These are phyloP conservation scores for Neonectria faginata DNA, from an alignment of 2,329 filamentous ascomycete species.

Conservation along the genomic window DNA sequence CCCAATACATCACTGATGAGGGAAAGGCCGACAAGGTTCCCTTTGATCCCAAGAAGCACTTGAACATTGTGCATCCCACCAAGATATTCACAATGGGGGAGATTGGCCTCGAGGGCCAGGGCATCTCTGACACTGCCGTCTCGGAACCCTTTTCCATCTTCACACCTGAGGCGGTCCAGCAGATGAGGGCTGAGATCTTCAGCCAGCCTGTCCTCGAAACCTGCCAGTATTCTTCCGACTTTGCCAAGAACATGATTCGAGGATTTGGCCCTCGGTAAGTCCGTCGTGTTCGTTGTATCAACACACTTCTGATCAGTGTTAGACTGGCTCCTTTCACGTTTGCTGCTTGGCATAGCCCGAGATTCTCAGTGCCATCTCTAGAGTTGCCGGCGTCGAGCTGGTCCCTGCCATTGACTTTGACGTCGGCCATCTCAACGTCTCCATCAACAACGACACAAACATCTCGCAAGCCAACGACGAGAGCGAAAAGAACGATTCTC, in stretches of 20 bases:
- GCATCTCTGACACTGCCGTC: slow-evolving; percentile 71
- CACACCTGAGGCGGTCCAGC: slow-evolving; percentile 68
- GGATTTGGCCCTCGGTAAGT: slow-evolving; percentile 60
- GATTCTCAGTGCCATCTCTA: slow-evolving; percentile 60
- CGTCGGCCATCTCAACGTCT: slow-evolving; percentile 64
- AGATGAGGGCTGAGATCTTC: slow-evolving; percentile 72
- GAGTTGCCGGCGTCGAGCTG: slow-evolving; percentile 66
- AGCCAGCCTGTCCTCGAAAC: slow-evolving; percentile 67
- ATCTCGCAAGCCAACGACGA: neutral
- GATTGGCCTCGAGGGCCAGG: slow-evolving; percentile 66
- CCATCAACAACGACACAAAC: slow-evolving; percentile 61
- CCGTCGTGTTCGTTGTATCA: neutral
- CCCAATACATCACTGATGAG: neutral
- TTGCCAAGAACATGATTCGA: slow-evolving; percentile 67
- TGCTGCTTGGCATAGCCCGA: slow-evolving; percentile 59
- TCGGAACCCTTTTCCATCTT: slow-evolving; percentile 75
- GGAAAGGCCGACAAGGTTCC: neutral
- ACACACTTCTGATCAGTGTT: neutral
- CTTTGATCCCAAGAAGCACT: slow-evolving; percentile 68
- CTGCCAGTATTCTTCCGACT: slow-evolving; percentile 61
- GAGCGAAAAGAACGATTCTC: slow-evolving; percentile 56
- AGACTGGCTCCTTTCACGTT: slow-evolving; percentile 71
- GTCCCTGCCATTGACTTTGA: slow-evolving; percentile 66
- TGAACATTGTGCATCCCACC: slow-evolving; percentile 62
- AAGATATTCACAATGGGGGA: slow-evolving; percentile 71